Conservation (phyloP, 768 basidiomycete genomes). For the Lactifluus hygrophoroides region DNA sequence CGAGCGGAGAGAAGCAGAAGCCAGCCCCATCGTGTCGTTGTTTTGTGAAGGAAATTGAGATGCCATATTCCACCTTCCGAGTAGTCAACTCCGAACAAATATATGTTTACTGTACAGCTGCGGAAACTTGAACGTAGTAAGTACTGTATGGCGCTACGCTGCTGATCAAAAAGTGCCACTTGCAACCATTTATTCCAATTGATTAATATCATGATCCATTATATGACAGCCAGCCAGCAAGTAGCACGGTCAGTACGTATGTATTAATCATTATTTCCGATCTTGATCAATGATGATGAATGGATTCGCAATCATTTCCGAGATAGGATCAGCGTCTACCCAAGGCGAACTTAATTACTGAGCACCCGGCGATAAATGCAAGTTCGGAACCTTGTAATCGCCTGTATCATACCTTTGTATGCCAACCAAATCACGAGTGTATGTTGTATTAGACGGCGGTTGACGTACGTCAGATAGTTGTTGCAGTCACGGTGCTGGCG, state of each 20-base stretch:
- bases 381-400: neutral
- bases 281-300: conserved; percentile 9
- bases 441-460: neutral
- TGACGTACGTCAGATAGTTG: neutral
- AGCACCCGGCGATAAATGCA: conserved; percentile 14
- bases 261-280: neutral
- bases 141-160: no score
- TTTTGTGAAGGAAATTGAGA: no score
- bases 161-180: neutral
- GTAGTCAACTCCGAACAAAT: no score
- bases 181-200: neutral
- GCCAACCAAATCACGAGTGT: neutral
- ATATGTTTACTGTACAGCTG: no score
- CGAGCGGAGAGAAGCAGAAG: neutral
- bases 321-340: conserved; percentile 8
- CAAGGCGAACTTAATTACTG: conserved; percentile 2
- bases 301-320: conserved; percentile 16
- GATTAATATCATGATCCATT: neutral
- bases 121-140: no score
- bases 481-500: neutral
- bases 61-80: no score
- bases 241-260: neutral
- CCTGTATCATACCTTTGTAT: neutral
- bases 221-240: neutral
- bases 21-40: no score